These are phyloP conservation scores for Arxiozyma bovina DNA, from an alignment of 1,139 yeast species.

Conservation along the genomic window DNA sequence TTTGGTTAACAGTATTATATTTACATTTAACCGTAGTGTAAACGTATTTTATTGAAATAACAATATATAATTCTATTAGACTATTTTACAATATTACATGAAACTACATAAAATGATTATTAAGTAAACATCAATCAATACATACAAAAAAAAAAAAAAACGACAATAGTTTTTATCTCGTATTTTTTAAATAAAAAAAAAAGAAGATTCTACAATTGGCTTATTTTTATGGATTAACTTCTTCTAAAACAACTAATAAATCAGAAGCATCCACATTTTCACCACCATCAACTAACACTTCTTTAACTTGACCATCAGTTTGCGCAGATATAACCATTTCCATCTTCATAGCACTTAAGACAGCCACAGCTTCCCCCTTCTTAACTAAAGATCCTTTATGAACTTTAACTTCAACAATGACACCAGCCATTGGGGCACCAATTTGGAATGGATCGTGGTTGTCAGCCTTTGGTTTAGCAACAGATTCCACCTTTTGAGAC, in stretches of 20 bases:
- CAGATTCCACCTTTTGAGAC: constrained; percentile 72
- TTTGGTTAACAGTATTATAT: constrained; percentile 20
- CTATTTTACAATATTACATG: not conserved
- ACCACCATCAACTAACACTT: constrained; percentile 72
- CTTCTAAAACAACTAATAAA: constrained; percentile 39
- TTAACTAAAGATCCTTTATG: constrained; percentile 80
- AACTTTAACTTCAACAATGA: constrained; percentile 86
- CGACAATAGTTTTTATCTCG: no score
- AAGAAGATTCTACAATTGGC: no score
- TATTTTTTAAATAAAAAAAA: no score
- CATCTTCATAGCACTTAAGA: constrained; percentile 98
- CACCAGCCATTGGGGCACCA: constrained; percentile 99
- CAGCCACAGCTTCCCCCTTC: constrained; percentile 95
- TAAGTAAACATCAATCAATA: not conserved
- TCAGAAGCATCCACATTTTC: constrained; percentile 94
- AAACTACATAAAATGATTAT: not conserved
- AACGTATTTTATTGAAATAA: not conserved
- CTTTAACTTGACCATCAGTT: constrained; percentile 72
- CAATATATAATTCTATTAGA: not conserved
- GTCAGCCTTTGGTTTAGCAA: constrained; percentile 86
- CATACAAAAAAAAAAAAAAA: no score
- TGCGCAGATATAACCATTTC: constrained; percentile 98
- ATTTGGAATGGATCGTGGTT: constrained; percentile 80
- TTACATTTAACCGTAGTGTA: not conserved
- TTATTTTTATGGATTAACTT: not conserved